Evolutionary conservation across 1,284 basidiomycete genomes (phyloP).

Genomic region (Thecaphora thlaspeos): DNA sequence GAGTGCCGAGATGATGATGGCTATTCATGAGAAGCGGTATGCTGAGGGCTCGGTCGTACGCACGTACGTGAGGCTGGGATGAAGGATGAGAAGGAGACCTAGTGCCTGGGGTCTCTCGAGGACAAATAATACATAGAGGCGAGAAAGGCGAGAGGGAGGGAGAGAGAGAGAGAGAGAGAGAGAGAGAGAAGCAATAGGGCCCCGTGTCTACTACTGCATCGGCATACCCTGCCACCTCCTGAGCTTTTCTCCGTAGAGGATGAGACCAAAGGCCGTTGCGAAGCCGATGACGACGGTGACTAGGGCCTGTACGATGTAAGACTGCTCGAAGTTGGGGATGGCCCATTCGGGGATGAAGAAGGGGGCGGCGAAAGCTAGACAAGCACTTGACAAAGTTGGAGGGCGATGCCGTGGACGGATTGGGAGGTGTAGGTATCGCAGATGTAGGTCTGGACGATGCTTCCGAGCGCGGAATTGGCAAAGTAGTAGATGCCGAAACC

Average conservation of each 20-base stretch:
- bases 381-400: constrained; percentile 58
- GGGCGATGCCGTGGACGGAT: constrained; percentile 56
- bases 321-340: constrained; percentile 34
- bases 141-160: too few species aligned
- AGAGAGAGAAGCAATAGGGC: too few species aligned
- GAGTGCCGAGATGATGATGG: too few species aligned
- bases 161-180: too few species aligned
- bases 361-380: constrained; percentile 57
- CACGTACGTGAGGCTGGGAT: too few species aligned
- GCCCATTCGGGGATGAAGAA: constrained; percentile 58
- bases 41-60: too few species aligned
- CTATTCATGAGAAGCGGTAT: too few species aligned
- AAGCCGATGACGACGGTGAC: constrained; percentile 46
- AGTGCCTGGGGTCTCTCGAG: too few species aligned
- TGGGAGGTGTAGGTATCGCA: constrained; percentile 54
- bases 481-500: constrained; percentile 56
- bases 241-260: constrained; percentile 32
- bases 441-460: constrained; percentile 49
- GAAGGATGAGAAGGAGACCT: too few species aligned
- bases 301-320: constrained; percentile 51
- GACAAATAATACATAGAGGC: too few species aligned
- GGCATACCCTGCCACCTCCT: constrained; percentile 29
- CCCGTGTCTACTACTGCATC: too few species aligned
- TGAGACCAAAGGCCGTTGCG: constrained; percentile 27
- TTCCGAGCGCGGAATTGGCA: constrained; percentile 20